Conservation (phyloP, 2,329 filamentous ascomycete genomes). For the Emydomyces testavorans region DNA sequence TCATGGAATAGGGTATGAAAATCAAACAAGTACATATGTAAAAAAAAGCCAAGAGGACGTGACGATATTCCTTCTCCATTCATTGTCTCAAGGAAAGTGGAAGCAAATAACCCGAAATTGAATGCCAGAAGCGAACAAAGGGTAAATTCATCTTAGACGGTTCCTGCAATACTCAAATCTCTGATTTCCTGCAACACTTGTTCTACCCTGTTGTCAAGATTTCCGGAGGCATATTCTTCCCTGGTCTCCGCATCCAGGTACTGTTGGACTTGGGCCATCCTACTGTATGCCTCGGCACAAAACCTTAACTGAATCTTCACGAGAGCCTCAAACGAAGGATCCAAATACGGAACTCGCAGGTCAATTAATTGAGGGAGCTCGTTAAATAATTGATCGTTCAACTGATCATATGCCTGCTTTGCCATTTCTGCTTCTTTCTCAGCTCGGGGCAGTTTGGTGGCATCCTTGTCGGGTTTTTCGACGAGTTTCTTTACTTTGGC, state of each 20-base stretch:
- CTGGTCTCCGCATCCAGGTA: constrained; percentile 91
- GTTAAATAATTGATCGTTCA: constrained; percentile 89
- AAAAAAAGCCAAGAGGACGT: not conserved
- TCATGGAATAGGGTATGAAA: constrained; percentile 6
- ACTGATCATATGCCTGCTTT: constrained; percentile 82
- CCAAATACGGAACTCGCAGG: constrained; percentile 88
- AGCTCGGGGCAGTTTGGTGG: constrained; percentile 85
- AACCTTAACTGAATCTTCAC: constrained; percentile 98
- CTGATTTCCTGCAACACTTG: constrained; percentile 94
- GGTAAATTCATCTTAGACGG: constrained; percentile 39
- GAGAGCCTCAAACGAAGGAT: constrained; percentile 91
- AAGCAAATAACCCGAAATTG: not conserved
- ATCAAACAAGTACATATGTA: constrained; percentile 3
- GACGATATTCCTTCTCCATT: not conserved
- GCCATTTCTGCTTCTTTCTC: constrained; percentile 96
- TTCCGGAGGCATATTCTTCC: constrained; percentile 89
- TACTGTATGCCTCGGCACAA: constrained; percentile 91
- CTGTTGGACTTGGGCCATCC: constrained; percentile 99
- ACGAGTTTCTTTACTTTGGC: constrained; percentile 93
- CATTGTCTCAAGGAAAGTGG: not conserved
- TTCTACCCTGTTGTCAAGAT: constrained; percentile 83
- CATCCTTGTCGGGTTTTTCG: constrained; percentile 98
- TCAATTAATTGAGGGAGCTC: constrained; percentile 95
- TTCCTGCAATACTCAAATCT: constrained; percentile 80
- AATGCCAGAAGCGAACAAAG: not conserved